Conservation (phyloP, 306 rosid species). For the Quercus gilva region DNA sequence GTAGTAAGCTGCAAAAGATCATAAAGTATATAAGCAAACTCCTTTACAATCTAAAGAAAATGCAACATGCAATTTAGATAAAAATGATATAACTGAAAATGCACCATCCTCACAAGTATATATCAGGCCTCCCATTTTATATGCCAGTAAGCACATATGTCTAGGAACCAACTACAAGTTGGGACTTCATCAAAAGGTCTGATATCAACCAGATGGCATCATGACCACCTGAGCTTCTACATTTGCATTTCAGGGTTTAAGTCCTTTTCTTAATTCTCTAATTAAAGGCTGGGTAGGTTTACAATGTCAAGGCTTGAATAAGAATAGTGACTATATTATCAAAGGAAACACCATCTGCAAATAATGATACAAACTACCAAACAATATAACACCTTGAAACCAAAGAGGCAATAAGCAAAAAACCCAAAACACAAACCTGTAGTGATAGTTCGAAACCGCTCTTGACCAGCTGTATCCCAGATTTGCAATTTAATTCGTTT, state of each 20-base stretch:
- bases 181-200: not conserved
- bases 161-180: not conserved
- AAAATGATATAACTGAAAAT: not conserved
- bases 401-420: not conserved
- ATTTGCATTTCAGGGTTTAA: not conserved
- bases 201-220: not conserved
- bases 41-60: slow-evolving; percentile 5
- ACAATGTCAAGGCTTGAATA: not conserved
- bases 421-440: slow-evolving; percentile 46
- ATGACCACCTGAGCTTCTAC: not conserved
- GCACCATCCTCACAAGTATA: not conserved
- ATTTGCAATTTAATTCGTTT: slow-evolving; percentile 79
- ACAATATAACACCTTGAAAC: not conserved
- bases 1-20: slow-evolving; percentile 68
- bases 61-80: not conserved
- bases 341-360: not conserved
- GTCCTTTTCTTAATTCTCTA: slow-evolving; percentile 1
- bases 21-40: slow-evolving; percentile 15
- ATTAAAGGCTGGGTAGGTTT: not conserved
- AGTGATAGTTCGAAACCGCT: slow-evolving; percentile 81
- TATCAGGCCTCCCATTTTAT: not conserved
- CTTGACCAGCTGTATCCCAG: slow-evolving; percentile 95
- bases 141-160: not conserved
- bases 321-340: not conserved
- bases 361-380: not conserved